phyloP scores from a whole-genome alignment of 202 grass and related monocot genomes.

The Tripidium arundinaceum region DNA sequence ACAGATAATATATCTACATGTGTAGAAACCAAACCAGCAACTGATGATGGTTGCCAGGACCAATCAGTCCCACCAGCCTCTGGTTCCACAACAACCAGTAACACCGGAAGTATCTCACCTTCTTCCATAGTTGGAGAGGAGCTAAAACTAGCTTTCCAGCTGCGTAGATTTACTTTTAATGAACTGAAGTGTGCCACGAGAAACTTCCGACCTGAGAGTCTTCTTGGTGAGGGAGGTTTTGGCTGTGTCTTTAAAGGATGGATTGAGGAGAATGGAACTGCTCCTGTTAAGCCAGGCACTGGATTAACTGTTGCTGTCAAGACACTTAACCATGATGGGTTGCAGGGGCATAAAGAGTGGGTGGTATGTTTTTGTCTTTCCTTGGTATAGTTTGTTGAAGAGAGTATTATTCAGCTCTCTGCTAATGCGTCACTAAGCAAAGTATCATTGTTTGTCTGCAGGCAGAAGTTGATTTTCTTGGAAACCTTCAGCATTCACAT shows the following conservation, averaged over 20 bases:
- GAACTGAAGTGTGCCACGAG: conserved; percentile 91
- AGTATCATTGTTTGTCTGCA: conserved; percentile 32
- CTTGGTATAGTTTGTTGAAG: not conserved
- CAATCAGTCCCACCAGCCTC: conserved; percentile 57
- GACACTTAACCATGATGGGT: conserved; percentile 96
- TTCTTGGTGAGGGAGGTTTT: conserved; percentile 95
- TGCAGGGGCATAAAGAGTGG: conserved; percentile 99
- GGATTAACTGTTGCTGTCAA: conserved; percentile 96
- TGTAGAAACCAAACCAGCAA: conserved; percentile 68
- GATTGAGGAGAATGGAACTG: conserved; percentile 98
- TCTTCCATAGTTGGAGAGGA: conserved; percentile 85
- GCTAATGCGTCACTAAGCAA: conserved; percentile 26
- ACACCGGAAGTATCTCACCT: conserved; percentile 75
- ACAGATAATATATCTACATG: conserved; percentile 10
- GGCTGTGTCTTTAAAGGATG: conserved; percentile 99
- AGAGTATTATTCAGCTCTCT: conserved; percentile 4
- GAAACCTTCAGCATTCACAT: conserved; percentile 78
- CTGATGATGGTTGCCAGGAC: conserved; percentile 47
- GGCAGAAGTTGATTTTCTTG: conserved; percentile 93
- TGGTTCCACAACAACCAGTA: conserved; percentile 83
- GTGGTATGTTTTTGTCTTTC: conserved; percentile 57
- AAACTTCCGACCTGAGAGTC: conserved; percentile 96
- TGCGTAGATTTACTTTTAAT: conserved; percentile 89
- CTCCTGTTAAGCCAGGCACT: conserved; percentile 92
- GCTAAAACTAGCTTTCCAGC: conserved; percentile 77